Conservation (phyloP, 1,139 yeast genomes). For the Debaryomyces singareniensis region DNA sequence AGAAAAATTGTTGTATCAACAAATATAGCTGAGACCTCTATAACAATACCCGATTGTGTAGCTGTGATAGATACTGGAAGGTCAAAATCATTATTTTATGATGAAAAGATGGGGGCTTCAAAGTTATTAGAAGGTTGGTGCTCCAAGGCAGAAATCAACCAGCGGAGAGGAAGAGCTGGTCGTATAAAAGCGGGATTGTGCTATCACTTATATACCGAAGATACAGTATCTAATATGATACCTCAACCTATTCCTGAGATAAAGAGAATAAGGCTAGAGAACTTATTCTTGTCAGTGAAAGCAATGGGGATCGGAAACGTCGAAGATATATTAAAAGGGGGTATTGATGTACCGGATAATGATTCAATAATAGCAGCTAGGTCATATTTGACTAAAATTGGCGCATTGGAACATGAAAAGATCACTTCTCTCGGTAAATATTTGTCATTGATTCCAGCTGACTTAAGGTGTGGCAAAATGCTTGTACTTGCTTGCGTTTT, state of each 20-base stretch:
- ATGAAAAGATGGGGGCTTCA: slow-evolving; percentile 60
- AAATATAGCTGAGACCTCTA: slow-evolving; percentile 82
- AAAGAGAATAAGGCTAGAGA: slow-evolving; percentile 74
- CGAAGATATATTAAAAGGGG: slow-evolving; percentile 58
- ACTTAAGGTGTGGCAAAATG: slow-evolving; percentile 78
- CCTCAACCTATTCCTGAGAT: slow-evolving; percentile 85
- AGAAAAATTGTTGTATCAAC: slow-evolving; percentile 88
- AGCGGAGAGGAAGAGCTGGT: slow-evolving; percentile 98
- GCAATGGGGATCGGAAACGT: slow-evolving; percentile 83
- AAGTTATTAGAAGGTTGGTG: slow-evolving; percentile 79
- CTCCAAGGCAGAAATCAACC: slow-evolving; percentile 85
- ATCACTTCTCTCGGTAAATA: slow-evolving; percentile 79
- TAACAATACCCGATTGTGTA: slow-evolving; percentile 90
- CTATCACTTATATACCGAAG: slow-evolving; percentile 69
- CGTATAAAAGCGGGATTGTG: slow-evolving; percentile 83
- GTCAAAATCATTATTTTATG: slow-evolving; percentile 72
- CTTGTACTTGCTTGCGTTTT: slow-evolving; percentile 74
- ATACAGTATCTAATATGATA: slow-evolving; percentile 54
- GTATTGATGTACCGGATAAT: slow-evolving; percentile 74
- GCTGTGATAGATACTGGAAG: slow-evolving; percentile 87
- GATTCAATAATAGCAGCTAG: slow-evolving; percentile 59
- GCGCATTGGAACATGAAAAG: slow-evolving; percentile 54
- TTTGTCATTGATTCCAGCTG: slow-evolving; percentile 78
- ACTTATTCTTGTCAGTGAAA: slow-evolving; percentile 74
- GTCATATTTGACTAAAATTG: slow-evolving; percentile 57